A percentile compares a stretch with the other conserved stretches of the same genome.
Conservation (phyloP, 345 rosid genomes). For the Aquilaria malaccensis region DNA sequence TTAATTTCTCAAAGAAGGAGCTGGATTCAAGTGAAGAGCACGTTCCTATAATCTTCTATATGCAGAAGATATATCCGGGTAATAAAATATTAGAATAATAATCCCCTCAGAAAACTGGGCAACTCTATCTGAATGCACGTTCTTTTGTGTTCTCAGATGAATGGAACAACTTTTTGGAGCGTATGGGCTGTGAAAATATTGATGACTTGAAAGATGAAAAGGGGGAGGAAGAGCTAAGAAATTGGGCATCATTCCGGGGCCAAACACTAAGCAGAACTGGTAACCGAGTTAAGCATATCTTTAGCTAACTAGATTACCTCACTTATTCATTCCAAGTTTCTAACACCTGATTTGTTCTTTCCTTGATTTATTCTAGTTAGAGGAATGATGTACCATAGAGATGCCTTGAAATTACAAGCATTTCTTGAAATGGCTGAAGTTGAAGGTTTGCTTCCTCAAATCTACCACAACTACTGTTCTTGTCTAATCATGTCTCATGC, state of each 20-base stretch:
- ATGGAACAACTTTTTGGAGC: slow-evolving; percentile 87
- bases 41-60: slow-evolving; percentile 78
- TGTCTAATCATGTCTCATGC: not conserved
- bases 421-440: slow-evolving; percentile 77
- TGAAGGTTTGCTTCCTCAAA: slow-evolving; percentile 44
- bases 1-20: slow-evolving; percentile 65
- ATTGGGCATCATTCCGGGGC: slow-evolving; percentile 92
- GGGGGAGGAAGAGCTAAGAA: slow-evolving; percentile 61
- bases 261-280: slow-evolving; percentile 97
- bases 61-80: slow-evolving; percentile 91
- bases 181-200: slow-evolving; percentile 56
- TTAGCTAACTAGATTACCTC: slow-evolving; percentile 1
- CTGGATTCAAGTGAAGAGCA: slow-evolving; percentile 59
- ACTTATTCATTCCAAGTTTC: not conserved
- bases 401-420: slow-evolving; percentile 81
- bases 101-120: too few species aligned
- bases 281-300: slow-evolving; percentile 18
- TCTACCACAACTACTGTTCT: slow-evolving; percentile 6
- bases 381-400: slow-evolving; percentile 96
- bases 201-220: slow-evolving; percentile 40
- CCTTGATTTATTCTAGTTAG: slow-evolving; percentile 47
- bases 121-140: too few species aligned
- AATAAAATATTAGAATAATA: not conserved
- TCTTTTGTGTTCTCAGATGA: slow-evolving; percentile 45
- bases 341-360: slow-evolving; percentile 9